phyloP scores from a whole-genome alignment of 2,329 filamentous ascomycete species.

The Bretziella fagacearum region DNA sequence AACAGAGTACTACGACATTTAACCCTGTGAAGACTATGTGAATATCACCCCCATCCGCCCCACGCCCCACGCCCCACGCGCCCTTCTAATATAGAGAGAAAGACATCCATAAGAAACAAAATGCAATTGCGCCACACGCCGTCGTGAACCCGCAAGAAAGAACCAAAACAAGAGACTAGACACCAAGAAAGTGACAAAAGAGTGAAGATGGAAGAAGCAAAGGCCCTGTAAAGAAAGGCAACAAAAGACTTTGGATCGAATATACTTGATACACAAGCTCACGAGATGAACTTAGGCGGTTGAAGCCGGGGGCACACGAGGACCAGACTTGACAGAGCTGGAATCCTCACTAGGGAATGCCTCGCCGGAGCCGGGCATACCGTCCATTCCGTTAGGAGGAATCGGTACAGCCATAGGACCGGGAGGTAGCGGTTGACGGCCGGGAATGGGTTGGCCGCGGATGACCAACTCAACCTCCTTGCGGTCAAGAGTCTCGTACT shows the following conservation, averaged over 20 bases:
- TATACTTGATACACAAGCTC: neutral
- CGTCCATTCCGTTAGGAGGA: constrained; percentile 10
- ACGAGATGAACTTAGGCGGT: constrained; percentile 1
- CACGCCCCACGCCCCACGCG: neutral
- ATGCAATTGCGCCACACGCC: constrained; percentile 5
- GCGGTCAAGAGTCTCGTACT: constrained; percentile 84
- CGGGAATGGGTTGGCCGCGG: constrained; percentile 62
- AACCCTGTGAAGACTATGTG: neutral
- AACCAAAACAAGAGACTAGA: constrained; percentile 1
- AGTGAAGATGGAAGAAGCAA: constrained; percentile 1
- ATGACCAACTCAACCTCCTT: constrained; percentile 85
- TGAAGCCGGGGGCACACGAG: constrained; percentile 9
- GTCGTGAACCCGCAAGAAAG: constrained; percentile 4
- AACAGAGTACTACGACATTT: neutral
- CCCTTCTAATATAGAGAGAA: neutral
- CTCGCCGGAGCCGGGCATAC: constrained; percentile 12
- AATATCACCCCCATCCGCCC: neutral
- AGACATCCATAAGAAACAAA: neutral
- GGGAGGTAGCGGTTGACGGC: constrained; percentile 36
- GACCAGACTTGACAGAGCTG: constrained; percentile 6
- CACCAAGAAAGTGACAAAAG: constrained; percentile 8
- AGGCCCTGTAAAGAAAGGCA: neutral
- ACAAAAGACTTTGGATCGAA: neutral
- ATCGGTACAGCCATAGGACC: constrained; percentile 39
- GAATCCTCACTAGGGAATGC: constrained; percentile 11